A percentile compares a stretch with the other conserved stretches of the same genome.
Conservation (phyloP, 768 basidiomycete genomes). For the Lactifluus rugatus region DNA sequence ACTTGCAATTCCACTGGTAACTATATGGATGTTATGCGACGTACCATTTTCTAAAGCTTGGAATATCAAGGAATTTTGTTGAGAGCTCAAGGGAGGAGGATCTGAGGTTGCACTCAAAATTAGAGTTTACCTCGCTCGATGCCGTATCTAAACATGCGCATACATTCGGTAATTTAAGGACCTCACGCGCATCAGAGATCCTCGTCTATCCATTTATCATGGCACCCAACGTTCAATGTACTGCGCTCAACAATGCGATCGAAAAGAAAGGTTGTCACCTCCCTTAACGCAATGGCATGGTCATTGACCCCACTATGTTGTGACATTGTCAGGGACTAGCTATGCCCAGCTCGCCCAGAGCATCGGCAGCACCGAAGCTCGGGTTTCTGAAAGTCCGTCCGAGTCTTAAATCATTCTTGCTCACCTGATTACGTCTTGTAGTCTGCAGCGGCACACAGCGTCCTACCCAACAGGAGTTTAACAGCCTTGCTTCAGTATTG, state of each 20-base stretch:
- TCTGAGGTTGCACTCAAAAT: neutral
- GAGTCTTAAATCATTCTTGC: neutral
- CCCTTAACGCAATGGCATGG: neutral
- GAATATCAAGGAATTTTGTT: neutral
- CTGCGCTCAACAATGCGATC: constrained; percentile 47
- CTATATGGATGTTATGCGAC: neutral
- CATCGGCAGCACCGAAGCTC: constrained; percentile 35
- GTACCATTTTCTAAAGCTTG: constrained; percentile 12
- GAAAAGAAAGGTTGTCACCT: constrained; percentile 33
- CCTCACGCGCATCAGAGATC: neutral
- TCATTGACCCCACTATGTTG: neutral
- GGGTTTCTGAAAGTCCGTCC: constrained; percentile 42
- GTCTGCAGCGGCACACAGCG: constrained; percentile 38
- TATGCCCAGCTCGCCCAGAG: constrained; percentile 40
- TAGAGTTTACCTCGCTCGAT: constrained; percentile 10
- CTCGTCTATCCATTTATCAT: constrained; percentile 24
- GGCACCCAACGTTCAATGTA: constrained; percentile 44
- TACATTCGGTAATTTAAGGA: neutral
- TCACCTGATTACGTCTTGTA: constrained; percentile 19
- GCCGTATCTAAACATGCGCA: constrained; percentile 4
- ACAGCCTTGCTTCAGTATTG: constrained; percentile 35
- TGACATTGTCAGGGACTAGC: constrained; percentile 33
- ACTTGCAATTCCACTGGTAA: neutral
- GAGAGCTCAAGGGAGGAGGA: neutral
- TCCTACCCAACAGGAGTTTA: constrained; percentile 43